A percentile compares a stretch with the other conserved stretches of the same genome.
Conservation (phyloP, 116 monocot species). For the Posidonia oceanica region DNA sequence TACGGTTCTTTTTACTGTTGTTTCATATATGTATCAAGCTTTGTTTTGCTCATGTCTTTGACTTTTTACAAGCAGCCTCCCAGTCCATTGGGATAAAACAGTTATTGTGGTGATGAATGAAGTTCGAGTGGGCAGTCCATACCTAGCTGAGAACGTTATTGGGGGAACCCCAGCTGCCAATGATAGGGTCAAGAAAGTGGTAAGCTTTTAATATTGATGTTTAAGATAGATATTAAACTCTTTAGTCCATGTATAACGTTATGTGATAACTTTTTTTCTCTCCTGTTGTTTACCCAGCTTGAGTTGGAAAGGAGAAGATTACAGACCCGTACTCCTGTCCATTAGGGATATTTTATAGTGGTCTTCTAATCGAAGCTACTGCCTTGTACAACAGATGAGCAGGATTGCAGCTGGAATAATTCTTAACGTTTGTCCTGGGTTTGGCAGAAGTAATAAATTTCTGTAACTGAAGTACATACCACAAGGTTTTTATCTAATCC, state of each 20-base stretch:
- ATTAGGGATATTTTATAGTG: not conserved
- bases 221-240: not conserved
- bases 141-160: constrained; percentile 69
- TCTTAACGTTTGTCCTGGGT: too few relatives aligned
- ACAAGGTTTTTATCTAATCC: not conserved
- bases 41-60: too few relatives aligned
- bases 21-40: too few relatives aligned
- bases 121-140: constrained; percentile 74
- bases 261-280: not conserved
- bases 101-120: constrained; percentile 82
- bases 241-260: not conserved
- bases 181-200: constrained; percentile 94
- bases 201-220: constrained; percentile 10
- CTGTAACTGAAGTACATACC: not conserved
- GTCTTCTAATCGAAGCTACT: too few relatives aligned
- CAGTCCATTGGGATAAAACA: constrained; percentile 83
- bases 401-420: too few relatives aligned
- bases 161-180: constrained; percentile 87
- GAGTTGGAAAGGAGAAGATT: constrained; percentile 85
- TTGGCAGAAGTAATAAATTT: not conserved
- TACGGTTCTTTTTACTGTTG: too few relatives aligned
- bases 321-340: constrained; percentile 24
- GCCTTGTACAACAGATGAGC: too few relatives aligned
- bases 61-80: constrained; percentile 38
- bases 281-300: constrained; percentile 32